A percentile compares a stretch with the other conserved stretches of the same genome.
Evolutionary conservation across 306 rosid genomes (phyloP).

Genomic region (Medicago ruthenica): DNA sequence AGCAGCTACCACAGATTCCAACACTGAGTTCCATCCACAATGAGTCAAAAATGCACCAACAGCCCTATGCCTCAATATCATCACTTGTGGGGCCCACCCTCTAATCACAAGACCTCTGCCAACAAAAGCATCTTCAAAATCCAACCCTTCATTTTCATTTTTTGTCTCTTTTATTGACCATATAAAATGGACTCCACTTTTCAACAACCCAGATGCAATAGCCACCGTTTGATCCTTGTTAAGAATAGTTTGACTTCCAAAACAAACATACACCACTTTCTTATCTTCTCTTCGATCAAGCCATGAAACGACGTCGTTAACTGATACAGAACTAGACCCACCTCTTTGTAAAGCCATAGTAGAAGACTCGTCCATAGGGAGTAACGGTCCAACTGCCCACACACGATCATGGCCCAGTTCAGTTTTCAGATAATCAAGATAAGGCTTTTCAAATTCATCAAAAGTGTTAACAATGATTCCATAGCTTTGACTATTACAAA

Average conservation of each 20-base stretch:
- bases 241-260: constrained; percentile 52
- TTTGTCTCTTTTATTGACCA: constrained; percentile 49
- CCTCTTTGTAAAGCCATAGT: constrained; percentile 21
- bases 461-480: constrained; percentile 63
- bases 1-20: constrained; percentile 47
- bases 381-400: constrained; percentile 63
- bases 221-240: constrained; percentile 39
- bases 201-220: constrained; percentile 43
- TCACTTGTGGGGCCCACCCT: constrained; percentile 66
- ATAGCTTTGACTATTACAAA: constrained; percentile 48
- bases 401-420: constrained; percentile 54
- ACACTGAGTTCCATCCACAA: constrained; percentile 66
- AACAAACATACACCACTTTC: constrained; percentile 57
- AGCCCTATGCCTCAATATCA: constrained; percentile 46
- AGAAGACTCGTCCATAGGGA: constrained; percentile 37
- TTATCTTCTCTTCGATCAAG: constrained; percentile 41
- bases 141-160: not conserved
- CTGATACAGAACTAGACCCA: constrained; percentile 43
- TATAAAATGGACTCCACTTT: constrained; percentile 58
- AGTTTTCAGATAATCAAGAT: constrained; percentile 42
- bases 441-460: constrained; percentile 45
- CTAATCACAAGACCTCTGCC: constrained; percentile 51
- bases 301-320: constrained; percentile 49
- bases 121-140: constrained; percentile 42
- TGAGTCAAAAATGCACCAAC: constrained; percentile 57